Evolutionary conservation across 495 filamentous ascomycete species (phyloP), one percentile per base, ranked within the genome.

Genomic region (Hypoxylon perforatum): DNA sequence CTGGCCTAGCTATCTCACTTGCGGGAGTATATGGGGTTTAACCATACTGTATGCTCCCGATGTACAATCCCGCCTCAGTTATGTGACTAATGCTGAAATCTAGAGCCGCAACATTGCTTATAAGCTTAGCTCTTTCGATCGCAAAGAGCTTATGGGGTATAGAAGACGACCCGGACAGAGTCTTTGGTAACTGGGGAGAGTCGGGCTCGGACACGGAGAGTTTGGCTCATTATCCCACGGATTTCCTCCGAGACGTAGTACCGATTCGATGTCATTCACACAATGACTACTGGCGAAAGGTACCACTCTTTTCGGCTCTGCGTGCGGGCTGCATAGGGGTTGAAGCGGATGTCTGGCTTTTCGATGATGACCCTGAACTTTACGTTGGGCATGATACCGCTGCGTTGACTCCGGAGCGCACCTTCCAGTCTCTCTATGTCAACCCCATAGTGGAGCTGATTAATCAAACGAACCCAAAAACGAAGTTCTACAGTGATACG

Each of bases 281-380:
- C 76, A 97, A 97, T 72, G 93, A 97, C 78, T 96, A 96, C 77
- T 96, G 88, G 88, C 89, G 92, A 5, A 83, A 81, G 10, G 84
- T 92, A 3, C 94, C 94, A n/a, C 65, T 84, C 7, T 84, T 82
- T 72, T 87, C 86, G 3, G 88, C 89, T 2, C 74, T 92, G 8
- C 80, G 82, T 28, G 88, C 85, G 33, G 81, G 90, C 14, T 88
- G 87, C 70, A 87, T 84, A 39, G 91, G 94, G 2, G 87, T 92
- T 17, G 94, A 97, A 78, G 92, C 92, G 1, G 94, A 97, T 75
- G 88, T 97, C 18, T 97, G 92, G 92, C 83, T 92, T 17, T 87
- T 88, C 59, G 85, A 90, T 44, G 80, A 85, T 12, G 89, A 91
- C 10, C 38, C 62, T 7, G 72, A 81, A 21, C 74, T 90, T 15